Conservation (phyloP, 75 land plant species). For the Picea glauca region DNA sequence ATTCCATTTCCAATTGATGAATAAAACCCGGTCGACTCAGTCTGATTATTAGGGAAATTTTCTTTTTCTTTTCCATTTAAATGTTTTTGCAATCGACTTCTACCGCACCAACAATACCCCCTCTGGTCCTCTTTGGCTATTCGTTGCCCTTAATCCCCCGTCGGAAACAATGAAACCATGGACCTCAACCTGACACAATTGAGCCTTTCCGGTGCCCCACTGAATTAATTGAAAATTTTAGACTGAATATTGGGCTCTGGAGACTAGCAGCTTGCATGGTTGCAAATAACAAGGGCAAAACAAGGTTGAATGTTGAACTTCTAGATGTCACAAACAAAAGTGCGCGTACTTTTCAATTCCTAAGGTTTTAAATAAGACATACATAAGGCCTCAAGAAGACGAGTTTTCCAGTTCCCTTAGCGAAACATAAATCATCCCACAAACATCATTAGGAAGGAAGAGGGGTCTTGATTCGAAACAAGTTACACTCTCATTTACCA, state of each 20-base stretch:
- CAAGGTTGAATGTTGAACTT: conserved; percentile 12
- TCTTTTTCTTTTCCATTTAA: too few relatives aligned
- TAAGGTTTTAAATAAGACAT: neutral
- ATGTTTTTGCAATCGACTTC: neutral
- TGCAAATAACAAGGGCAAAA: neutral
- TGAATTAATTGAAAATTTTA: too few relatives aligned
- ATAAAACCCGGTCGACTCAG: too few relatives aligned
- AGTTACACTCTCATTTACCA: too few relatives aligned
- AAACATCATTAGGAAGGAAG: neutral
- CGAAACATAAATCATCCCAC: neutral
- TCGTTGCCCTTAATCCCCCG: neutral
- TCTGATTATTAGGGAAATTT: neutral
- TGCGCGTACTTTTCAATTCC: neutral
- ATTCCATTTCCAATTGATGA: too few relatives aligned
- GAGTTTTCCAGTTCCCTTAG: too few relatives aligned
- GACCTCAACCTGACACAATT: too few relatives aligned
- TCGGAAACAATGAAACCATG: too few relatives aligned
- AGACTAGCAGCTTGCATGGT: neutral
- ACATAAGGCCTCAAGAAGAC: too few relatives aligned
- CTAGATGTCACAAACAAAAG: neutral
- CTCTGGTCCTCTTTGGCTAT: neutral
- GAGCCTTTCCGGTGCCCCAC: too few relatives aligned
- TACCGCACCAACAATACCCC: neutral
- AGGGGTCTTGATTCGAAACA: neutral
- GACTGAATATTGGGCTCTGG: neutral